Percentiles rank a stretch among this genome's conserved stretches.
Conservation (phyloP, 2,329 filamentous ascomycete genomes). For the Pseudogymnoascus sp. region DNA sequence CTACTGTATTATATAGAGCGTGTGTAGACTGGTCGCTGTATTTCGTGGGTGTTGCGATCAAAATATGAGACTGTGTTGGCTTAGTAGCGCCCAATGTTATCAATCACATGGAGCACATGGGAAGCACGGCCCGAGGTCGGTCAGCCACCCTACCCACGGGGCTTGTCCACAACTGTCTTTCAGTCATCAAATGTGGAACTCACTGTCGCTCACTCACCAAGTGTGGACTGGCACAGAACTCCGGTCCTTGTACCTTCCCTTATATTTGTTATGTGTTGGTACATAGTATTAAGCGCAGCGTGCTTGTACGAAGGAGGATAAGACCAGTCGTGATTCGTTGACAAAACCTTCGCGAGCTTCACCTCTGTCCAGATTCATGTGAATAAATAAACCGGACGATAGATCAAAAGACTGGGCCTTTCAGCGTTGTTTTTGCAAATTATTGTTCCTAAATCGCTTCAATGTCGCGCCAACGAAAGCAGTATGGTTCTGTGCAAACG, state of each 20-base stretch:
- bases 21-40: neutral
- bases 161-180: neutral
- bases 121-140: neutral
- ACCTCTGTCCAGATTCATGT: neutral
- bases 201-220: neutral
- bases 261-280: neutral
- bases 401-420: neutral
- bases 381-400: neutral
- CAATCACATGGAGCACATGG: constrained; percentile 6
- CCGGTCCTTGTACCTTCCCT: neutral
- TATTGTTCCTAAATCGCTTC: neutral
- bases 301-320: neutral
- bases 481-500: neutral
- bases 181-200: neutral
- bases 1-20: neutral
- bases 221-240: neutral
- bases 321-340: neutral
- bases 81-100: neutral
- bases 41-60: neutral
- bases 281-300: neutral
- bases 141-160: neutral
- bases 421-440: neutral
- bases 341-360: neutral
- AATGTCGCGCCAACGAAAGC: neutral
- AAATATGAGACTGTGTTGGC: neutral